A percentile compares a stretch with the other conserved stretches of the same genome.
Evolutionary conservation across 768 basidiomycete genomes (phyloP).

Genomic region (Lenzites betulinus): DNA sequence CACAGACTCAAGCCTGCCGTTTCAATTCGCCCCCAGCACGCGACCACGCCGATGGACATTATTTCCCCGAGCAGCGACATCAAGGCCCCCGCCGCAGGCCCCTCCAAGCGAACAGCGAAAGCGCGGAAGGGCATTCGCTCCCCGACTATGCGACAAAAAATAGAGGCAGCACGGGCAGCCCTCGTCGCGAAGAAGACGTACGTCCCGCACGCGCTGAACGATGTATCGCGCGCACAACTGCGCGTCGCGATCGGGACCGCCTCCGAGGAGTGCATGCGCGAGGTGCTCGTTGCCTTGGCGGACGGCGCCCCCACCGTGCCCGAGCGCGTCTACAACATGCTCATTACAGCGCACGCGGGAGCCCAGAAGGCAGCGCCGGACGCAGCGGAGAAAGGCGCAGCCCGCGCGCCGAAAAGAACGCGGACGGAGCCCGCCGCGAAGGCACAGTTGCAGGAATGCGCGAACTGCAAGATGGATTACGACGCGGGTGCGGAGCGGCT

Average conservation of each 20-base stretch:
- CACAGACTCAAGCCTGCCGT: no score
- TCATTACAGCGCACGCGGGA: conserved; percentile 35
- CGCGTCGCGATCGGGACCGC: conserved; percentile 44
- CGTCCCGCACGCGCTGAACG: conserved; percentile 35
- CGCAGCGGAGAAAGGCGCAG: not conserved
- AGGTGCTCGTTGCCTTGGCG: conserved; percentile 42
- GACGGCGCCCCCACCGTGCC: conserved; percentile 44
- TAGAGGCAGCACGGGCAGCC: not conserved
- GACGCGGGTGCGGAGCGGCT: no score
- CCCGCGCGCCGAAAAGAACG: conserved; percentile 12
- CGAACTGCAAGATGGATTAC: no score
- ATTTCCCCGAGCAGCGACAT: conserved; percentile 5
- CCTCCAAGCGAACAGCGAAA: no score
- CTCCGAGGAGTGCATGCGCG: conserved; percentile 46
- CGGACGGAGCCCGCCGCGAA: conserved; percentile 32
- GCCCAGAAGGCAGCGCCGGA: not conserved
- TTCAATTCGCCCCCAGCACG: no score
- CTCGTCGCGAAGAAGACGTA: conserved; percentile 41
- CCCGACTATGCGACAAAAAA: no score
- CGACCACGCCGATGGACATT: not conserved
- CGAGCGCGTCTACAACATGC: conserved; percentile 44
- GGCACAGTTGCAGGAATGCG: no score
- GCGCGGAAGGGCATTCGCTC: not conserved
- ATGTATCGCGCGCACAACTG: conserved; percentile 44
- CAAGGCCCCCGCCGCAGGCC: not conserved